Evolutionary conservation across 805 yeast genomes (phyloP).

Genomic region (Ogataea pignaliae): DNA sequence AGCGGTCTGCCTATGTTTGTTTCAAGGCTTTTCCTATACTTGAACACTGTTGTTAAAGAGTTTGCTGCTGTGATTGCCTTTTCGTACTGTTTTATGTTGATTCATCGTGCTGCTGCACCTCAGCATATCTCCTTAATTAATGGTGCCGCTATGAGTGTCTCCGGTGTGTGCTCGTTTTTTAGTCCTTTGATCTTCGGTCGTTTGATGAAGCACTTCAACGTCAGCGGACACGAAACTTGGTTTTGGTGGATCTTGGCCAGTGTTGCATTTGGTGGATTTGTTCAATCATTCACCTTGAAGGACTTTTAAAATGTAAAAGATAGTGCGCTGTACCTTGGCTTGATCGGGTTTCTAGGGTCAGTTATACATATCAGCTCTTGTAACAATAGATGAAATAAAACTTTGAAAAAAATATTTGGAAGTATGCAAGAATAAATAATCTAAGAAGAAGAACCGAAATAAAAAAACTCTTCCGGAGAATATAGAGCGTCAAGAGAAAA

Average conservation of each 20-base stretch:
- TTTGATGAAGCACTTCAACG: slow-evolving; percentile 1
- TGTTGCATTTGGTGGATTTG: background rate
- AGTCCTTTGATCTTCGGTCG: slow-evolving; percentile 56
- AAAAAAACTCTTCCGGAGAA: no score
- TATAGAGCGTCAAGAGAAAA: no score
- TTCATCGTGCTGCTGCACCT: slow-evolving; percentile 51
- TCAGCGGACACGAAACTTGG: background rate
- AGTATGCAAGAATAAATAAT: no score
- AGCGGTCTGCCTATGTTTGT: slow-evolving; percentile 18
- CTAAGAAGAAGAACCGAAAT: no score
- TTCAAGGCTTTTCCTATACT: slow-evolving; percentile 26
- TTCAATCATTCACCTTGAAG: slow-evolving; percentile 4
- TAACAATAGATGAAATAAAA: no score
- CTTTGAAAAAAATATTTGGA: no score
- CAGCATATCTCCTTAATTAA: slow-evolving; percentile 54
- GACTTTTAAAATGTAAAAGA: no score
- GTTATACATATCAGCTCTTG: no score
- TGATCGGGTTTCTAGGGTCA: no score
- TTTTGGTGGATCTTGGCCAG: slow-evolving; percentile 3
- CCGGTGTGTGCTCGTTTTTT: slow-evolving; percentile 48
- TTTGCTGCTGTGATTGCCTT: slow-evolving; percentile 43
- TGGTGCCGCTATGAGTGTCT: slow-evolving; percentile 49
- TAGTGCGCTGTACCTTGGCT: no score
- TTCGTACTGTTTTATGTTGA: slow-evolving; percentile 48
- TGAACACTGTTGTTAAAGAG: slow-evolving; percentile 5